These are phyloP conservation scores for Stropharia rugosoannulata DNA, from an alignment of 768 basidiomycete species.

Conservation along the genomic window DNA sequence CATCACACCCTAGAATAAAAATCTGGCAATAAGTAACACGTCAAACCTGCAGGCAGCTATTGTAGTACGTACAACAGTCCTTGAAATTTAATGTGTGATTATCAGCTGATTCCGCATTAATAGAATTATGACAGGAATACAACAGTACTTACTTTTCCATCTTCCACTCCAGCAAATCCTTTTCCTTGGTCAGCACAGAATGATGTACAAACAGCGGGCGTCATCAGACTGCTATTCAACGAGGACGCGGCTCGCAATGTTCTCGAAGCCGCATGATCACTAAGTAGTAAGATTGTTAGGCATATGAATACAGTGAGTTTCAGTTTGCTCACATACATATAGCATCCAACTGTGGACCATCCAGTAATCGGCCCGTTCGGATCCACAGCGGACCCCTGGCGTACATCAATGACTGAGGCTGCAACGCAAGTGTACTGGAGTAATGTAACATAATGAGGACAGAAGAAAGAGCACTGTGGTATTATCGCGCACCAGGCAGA, in stretches of 20 bases:
- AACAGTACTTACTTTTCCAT: slow-evolving; percentile 3
- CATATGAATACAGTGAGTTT: neutral
- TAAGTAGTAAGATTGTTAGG: neutral
- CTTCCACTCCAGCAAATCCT: slow-evolving; percentile 13
- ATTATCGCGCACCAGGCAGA: no score
- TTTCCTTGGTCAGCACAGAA: slow-evolving; percentile 8
- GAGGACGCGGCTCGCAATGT: slow-evolving; percentile 3
- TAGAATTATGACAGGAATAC: no score
- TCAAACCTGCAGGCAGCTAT: neutral
- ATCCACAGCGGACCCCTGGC: neutral
- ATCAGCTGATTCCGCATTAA: no score
- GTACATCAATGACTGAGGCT: neutral
- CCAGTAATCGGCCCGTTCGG: slow-evolving; percentile 4
- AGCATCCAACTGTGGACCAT: slow-evolving; percentile 8
- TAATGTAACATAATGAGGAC: no score
- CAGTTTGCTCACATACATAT: neutral
- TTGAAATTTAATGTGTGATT: neutral
- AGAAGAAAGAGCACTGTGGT: no score
- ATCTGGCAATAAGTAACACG: neutral
- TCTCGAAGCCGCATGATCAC: slow-evolving; percentile 3
- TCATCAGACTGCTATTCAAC: slow-evolving; percentile 2
- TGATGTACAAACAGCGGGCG: slow-evolving; percentile 6
- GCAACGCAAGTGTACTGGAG: no score
- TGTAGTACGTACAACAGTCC: slow-evolving; percentile 9
- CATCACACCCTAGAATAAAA: slow-evolving; percentile 9